Evolutionary conservation across 345 rosid species (phyloP).

Genomic region (Citrus sinensis): DNA sequence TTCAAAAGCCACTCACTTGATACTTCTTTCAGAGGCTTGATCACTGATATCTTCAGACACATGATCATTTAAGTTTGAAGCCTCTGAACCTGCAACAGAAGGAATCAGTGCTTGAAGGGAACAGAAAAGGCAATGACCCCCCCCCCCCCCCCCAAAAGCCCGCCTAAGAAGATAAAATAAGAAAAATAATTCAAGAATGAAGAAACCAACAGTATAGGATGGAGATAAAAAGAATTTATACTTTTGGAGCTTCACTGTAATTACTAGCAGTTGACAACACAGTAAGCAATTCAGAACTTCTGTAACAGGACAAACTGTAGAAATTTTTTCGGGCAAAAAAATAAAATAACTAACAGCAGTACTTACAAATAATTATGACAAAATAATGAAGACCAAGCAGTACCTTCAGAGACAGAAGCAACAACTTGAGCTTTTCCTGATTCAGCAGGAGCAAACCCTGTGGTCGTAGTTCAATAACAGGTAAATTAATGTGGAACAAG

Average conservation of each 20-base stretch:
- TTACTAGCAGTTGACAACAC: not conserved
- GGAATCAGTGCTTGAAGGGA: not conserved
- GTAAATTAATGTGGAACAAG: not conserved
- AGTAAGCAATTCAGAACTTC: not conserved
- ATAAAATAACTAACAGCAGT: not conserved
- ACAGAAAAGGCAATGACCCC: not conserved
- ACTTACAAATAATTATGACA: not conserved
- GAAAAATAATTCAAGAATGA: not conserved
- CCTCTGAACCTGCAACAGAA: slow-evolving; percentile 11
- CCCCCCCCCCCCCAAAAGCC: too few relatives aligned
- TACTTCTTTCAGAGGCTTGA: slow-evolving; percentile 7
- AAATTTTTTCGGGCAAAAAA: not conserved
- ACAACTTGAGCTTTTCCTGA: slow-evolving; percentile 47
- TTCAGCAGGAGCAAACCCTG: slow-evolving; percentile 72
- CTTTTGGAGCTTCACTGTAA: not conserved
- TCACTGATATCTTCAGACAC: slow-evolving; percentile 6
- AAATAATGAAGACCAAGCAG: slow-evolving; percentile 6
- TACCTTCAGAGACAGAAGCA: slow-evolving; percentile 48
- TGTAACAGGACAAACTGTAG: not conserved
- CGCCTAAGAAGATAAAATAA: not conserved
- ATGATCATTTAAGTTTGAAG: not conserved
- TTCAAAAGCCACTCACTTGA: slow-evolving; percentile 31
- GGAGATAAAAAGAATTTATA: not conserved
- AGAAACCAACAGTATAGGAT: not conserved
- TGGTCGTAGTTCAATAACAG: not conserved